Base-by-base conservation (phyloP, 2,329 filamentous ascomycete genomes). In the Colletotrichum graminicola region DNA sequence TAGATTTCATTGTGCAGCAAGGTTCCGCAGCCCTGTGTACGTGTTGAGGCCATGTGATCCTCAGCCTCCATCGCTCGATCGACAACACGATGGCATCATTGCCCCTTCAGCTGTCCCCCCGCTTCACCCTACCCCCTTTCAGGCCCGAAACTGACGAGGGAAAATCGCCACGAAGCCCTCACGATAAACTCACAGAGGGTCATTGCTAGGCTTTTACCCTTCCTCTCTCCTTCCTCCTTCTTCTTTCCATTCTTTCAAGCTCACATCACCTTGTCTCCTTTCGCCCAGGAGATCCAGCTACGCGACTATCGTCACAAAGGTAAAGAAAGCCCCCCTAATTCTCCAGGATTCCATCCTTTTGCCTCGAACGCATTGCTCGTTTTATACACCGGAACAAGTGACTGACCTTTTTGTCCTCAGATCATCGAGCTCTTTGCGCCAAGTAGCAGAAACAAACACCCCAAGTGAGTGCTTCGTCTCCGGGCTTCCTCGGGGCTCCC, bases 131-230 rank as follows among this genome's bases (percentile, higher is more conserved):
- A 7, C 45, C 14, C 26, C 18, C 18, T 32, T 45, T 32, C 43
- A 39, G 49, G 26, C 21, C 34, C n/a, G n/a, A 18, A 29, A 29
- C n/a, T 1, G 23, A 51, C 5, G 16, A 23, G n/a, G 52, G 14
- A 36, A 7, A 18, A 16, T 29, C 26, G 16, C 26, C 14, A 34
- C 14, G n/a, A 14, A 57, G 29, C 29, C 55, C 55, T 61, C 23
- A 60, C 47, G 55, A 61, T 32, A 36, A 29, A 52, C 54, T 66
- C 67, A 66, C 36, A 12, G 2, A 11, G 10, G 12, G 36, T n/a
- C 16, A 16, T 11, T n/a, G 23, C 16, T 23, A 26, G 34, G 18
- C 23, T 36, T 39, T 21, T 11, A n/a, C 14, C 32, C n/a, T 18
- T n/a, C 32, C 1, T 36, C 16, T 52, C 26, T 7, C 26, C 12